Evolutionary conservation across 2,329 filamentous ascomycete genomes (phyloP), one percentile per base, ranked within the genome.

Genomic region (Hypoxylon sp.): DNA sequence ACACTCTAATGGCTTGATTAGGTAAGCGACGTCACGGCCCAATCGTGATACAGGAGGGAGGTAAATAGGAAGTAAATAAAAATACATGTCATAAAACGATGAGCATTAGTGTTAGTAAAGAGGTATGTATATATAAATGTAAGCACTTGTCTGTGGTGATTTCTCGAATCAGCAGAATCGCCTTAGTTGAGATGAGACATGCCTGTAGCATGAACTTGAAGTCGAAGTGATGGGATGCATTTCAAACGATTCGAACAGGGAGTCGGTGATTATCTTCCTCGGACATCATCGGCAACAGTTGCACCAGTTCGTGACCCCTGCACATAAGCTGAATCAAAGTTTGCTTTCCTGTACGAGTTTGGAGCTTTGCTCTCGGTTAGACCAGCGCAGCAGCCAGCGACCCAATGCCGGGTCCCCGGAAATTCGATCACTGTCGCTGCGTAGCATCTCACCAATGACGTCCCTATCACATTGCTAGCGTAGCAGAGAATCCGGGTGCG

Each of bases 301-400:
- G 24, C 31, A 31, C 37, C 5, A 58, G 29, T 15, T 32, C 6
- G 35, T 53, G 54, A 57, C 37, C 21, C 29, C 55, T 59, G 51
- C 27, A 21, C n/a, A 39, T 35, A n/a, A 62, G 48, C 27, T 55
- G 62, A 27, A 57, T 50, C 17, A 8, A 55, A 31, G 53, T 58
- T 37, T 68, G 50, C 53, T 62, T 65, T 68, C 32, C 58, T 44
- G 50, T 65, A 31, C 31, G 48, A 68, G 48, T 44, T 35, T 62
- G 53, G 48, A 17, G 17, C 19, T 62, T 47, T 60, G 10, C 47
- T 54, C 55, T 55, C 50, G 55, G 42, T 60, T 60, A 55, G 55
- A 50, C 32, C 24, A 48, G 55, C 54, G 54, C 47, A 64, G 21
- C 19, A 58, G 53, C 53, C 44, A 58, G 11, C 35, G 47, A 60